Conservation (phyloP, 306 rosid species). For the Corylus heterophylla region DNA sequence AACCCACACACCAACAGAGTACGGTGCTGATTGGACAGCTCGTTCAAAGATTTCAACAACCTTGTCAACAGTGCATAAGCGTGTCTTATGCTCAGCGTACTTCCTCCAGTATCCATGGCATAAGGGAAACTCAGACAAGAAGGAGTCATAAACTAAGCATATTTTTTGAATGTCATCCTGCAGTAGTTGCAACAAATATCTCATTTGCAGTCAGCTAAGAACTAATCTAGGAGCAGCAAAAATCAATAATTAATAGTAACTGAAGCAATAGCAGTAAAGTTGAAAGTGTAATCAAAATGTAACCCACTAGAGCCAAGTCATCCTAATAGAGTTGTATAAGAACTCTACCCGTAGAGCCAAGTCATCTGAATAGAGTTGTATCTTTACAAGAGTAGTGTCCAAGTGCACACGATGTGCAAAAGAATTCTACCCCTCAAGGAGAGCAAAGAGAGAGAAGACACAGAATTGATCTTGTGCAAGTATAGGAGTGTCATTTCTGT, state of each 20-base stretch:
- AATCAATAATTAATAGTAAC: background rate
- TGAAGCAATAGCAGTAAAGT: background rate
- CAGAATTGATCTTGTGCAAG: no score
- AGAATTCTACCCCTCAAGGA: background rate
- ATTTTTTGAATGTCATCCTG: constrained; percentile 68
- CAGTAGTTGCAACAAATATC: constrained; percentile 32
- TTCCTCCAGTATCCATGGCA: constrained; percentile 92
- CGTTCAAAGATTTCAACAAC: constrained; percentile 78
- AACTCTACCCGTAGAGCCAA: background rate
- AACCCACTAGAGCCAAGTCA: background rate
- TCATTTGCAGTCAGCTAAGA: constrained; percentile 14
- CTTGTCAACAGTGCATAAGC: constrained; percentile 56
- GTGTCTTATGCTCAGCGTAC: constrained; percentile 62
- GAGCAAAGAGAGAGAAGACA: background rate
- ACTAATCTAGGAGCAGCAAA: constrained; percentile 25
- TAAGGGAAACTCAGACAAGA: constrained; percentile 68
- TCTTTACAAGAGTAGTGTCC: background rate
- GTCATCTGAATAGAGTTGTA: background rate
- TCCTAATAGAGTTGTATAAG: background rate
- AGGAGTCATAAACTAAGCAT: constrained; percentile 56
- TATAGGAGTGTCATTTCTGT: background rate
- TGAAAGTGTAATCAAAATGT: constrained; percentile 16
- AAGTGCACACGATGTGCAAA: background rate
- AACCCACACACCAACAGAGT: constrained; percentile 72
- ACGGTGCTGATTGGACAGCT: constrained; percentile 66